phyloP scores from a whole-genome alignment of 2,329 filamentous ascomycete genomes.

The Phaeoacremonium minimum region DNA sequence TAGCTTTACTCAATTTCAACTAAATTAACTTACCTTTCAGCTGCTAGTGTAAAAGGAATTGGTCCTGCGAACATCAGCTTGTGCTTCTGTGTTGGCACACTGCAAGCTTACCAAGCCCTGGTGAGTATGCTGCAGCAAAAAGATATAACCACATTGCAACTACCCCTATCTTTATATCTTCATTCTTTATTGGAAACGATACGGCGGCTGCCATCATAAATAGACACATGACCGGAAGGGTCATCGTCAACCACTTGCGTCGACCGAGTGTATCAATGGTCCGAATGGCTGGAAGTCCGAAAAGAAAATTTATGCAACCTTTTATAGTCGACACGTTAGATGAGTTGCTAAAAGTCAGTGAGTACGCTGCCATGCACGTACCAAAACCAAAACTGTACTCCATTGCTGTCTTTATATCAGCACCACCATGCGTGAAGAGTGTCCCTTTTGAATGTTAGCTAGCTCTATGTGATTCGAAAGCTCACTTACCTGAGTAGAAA shows the following conservation, averaged over 20 bases:
- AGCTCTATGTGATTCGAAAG: too few relatives aligned
- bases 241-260: slow-evolving; percentile 35
- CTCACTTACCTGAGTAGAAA: slow-evolving; percentile 37
- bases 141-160: too few relatives aligned
- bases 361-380: too few relatives aligned
- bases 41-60: slow-evolving; percentile 45
- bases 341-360: too few relatives aligned
- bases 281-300: slow-evolving; percentile 33
- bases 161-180: too few relatives aligned
- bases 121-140: slow-evolving; percentile 36
- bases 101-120: too few relatives aligned
- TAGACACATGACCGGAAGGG: slow-evolving; percentile 36
- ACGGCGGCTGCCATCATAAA: slow-evolving; percentile 33
- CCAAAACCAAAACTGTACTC: slow-evolving; percentile 24
- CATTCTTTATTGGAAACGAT: too few relatives aligned
- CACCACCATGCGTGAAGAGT: slow-evolving; percentile 8
- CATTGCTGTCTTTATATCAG: slow-evolving; percentile 16
- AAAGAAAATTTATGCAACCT: slow-evolving; percentile 37
- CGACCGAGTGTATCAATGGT: slow-evolving; percentile 35
- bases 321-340: too few relatives aligned
- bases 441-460: slow-evolving; percentile 17
- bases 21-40: too few relatives aligned
- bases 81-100: too few relatives aligned
- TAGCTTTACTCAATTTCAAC: too few relatives aligned
- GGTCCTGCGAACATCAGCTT: too few relatives aligned